These are phyloP conservation scores for Alternaria triticina DNA, from an alignment of 2,329 filamentous ascomycete genomes.

Conservation along the genomic window DNA sequence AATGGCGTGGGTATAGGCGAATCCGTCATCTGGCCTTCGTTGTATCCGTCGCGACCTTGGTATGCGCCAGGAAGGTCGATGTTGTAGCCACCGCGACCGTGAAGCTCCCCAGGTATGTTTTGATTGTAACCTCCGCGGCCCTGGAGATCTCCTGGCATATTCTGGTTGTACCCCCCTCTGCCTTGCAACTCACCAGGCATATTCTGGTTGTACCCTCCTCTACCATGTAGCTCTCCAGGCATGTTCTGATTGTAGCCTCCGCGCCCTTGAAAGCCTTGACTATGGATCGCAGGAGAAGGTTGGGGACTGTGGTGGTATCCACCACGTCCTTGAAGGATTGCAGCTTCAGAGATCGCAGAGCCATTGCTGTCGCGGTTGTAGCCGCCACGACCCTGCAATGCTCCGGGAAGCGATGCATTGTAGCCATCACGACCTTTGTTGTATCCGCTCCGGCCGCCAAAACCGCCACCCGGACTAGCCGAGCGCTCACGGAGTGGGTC, in stretches of 20 bases:
- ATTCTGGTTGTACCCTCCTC: constrained; percentile 41
- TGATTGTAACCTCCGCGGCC: constrained; percentile 43
- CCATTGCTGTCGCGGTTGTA: constrained; percentile 32
- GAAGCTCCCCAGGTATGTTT: constrained; percentile 35
- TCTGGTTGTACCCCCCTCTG: constrained; percentile 38
- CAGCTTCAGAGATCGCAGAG: constrained; percentile 26
- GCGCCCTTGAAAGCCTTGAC: constrained; percentile 33
- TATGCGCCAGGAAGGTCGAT: constrained; percentile 33
- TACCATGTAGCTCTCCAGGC: constrained; percentile 35
- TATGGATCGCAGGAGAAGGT: constrained; percentile 24
- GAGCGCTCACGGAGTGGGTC: constrained; percentile 38
- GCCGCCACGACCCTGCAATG: constrained; percentile 39
- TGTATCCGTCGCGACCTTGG: constrained; percentile 43
- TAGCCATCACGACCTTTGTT: constrained; percentile 47
- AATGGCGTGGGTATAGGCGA: constrained; percentile 42
- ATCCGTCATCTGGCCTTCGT: constrained; percentile 35
- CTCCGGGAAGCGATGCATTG: constrained; percentile 37
- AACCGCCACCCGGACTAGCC: constrained; percentile 39
- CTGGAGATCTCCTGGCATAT: constrained; percentile 32
- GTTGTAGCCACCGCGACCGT: constrained; percentile 47
- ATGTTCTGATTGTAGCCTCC: constrained; percentile 40
- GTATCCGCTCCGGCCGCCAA: constrained; percentile 40
- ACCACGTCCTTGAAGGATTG: constrained; percentile 25
- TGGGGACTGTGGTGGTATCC: constrained; percentile 20
- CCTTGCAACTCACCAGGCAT: constrained; percentile 43